Evolutionary conservation across 169 alveolate species (phyloP).

Genomic region (Hepatocystis sp.): DNA sequence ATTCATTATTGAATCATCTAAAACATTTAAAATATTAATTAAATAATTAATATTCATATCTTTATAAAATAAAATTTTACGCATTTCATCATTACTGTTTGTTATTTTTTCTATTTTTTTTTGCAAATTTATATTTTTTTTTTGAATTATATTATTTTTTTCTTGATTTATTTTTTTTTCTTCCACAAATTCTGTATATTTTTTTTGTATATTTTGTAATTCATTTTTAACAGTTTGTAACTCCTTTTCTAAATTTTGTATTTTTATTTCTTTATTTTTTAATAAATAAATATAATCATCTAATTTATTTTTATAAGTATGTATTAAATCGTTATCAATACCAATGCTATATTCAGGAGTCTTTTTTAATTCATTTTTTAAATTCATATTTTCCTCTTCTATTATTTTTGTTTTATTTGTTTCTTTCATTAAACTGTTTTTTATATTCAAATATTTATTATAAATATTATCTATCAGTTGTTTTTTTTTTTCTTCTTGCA

Average conservation of each 20-base stretch:
- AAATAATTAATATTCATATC: constrained; percentile 63
- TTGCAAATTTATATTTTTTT: constrained; percentile 26
- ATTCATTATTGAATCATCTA: constrained; percentile 36
- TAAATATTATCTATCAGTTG: constrained; percentile 28
- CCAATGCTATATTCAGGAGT: background rate
- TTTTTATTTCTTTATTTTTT: constrained; percentile 30
- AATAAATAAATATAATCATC: constrained; percentile 28
- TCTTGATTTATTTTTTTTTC: constrained; percentile 13
- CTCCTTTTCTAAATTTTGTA: constrained; percentile 36
- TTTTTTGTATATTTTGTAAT: background rate
- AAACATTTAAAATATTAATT: constrained; percentile 22
- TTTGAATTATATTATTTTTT: background rate
- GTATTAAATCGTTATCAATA: constrained; percentile 18
- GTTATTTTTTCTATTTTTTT: constrained; percentile 27
- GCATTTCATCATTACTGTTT: constrained; percentile 24
- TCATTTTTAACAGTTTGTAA: background rate
- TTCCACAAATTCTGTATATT: background rate
- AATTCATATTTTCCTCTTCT: constrained; percentile 26
- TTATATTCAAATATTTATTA: constrained; percentile 41
- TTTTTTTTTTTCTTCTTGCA: constrained; percentile 44
- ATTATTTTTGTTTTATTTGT: constrained; percentile 12
- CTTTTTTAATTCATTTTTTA: constrained; percentile 29
- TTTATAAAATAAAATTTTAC: constrained; percentile 29
- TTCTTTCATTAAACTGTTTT: constrained; percentile 32
- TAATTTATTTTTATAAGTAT: constrained; percentile 27